Conservation (phyloP, 768 basidiomycete genomes). For the Rhodotorula toruloides region DNA sequence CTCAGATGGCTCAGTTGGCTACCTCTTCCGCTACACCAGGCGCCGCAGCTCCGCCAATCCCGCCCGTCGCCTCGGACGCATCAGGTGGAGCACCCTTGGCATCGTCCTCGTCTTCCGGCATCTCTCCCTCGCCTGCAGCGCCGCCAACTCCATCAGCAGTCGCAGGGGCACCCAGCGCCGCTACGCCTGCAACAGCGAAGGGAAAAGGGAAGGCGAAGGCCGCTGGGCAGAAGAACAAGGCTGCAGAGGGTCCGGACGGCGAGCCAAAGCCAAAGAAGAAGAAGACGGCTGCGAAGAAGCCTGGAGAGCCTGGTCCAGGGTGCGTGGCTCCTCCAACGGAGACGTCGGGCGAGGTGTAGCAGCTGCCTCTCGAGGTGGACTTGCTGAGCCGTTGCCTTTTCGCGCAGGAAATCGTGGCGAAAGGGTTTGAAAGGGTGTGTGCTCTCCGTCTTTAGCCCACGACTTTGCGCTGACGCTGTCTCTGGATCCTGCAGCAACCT, state of each 20-base stretch:
- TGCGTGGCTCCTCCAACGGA: background rate
- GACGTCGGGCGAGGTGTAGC: background rate
- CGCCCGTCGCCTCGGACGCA: background rate
- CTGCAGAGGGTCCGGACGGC: background rate
- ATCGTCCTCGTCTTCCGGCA: background rate
- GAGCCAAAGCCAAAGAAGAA: conserved; percentile 24
- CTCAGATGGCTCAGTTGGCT: no score
- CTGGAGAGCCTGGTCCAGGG: conserved; percentile 6
- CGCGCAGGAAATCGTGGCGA: background rate
- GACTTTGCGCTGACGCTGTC: background rate
- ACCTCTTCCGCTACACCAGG: no score
- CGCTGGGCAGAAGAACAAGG: background rate
- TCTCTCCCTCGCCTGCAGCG: background rate
- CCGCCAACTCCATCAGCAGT: background rate
- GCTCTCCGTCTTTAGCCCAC: background rate
- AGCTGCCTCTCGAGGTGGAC: fast-evolving
- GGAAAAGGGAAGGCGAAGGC: background rate
- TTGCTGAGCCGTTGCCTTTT: background rate
- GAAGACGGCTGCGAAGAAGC: background rate
- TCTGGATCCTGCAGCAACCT: conserved; percentile 8
- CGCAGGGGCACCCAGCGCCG: background rate
- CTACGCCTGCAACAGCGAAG: background rate
- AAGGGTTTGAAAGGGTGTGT: conserved; percentile 21
- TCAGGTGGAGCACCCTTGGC: no score
- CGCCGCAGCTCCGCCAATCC: background rate